Percentiles rank a stretch among this genome's conserved stretches.
phyloP scores from a whole-genome alignment of 176 grass and related monocot species.

The Musa itinerans region DNA sequence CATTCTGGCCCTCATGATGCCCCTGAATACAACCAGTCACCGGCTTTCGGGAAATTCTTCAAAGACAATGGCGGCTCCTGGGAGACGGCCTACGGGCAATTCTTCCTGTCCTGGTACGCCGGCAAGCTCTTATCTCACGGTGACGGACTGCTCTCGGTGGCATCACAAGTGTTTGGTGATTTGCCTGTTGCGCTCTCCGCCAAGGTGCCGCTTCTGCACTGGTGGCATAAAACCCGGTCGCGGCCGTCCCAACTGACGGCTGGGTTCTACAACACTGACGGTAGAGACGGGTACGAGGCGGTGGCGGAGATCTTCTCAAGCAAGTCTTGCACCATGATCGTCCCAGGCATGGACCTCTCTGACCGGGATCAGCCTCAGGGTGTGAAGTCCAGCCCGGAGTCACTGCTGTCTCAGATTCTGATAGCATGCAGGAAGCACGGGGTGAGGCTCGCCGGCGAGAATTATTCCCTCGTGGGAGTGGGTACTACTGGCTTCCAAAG shows the following conservation, averaged over 20 bases:
- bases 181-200: conserved; percentile 46
- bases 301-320: conserved; percentile 53
- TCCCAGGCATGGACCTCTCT: conserved; percentile 58
- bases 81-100: conserved; percentile 58
- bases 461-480: conserved; percentile 39
- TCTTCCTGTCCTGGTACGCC: conserved; percentile 94
- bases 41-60: conserved; percentile 46
- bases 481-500: conserved; percentile 20
- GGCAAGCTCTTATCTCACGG: conserved; percentile 52
- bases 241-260: conserved; percentile 58
- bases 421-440: conserved; percentile 41
- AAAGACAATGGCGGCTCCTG: conserved; percentile 50
- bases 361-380: conserved; percentile 41
- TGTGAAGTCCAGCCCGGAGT: conserved; percentile 41
- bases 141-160: conserved; percentile 46
- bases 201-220: conserved; percentile 67
- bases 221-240: conserved; percentile 53
- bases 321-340: conserved; percentile 42
- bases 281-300: conserved; percentile 50
- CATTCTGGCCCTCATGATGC: conserved; percentile 44
- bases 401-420: conserved; percentile 53
- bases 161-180: conserved; percentile 34
- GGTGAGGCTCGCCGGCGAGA: conserved; percentile 54
- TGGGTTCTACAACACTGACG: conserved; percentile 49
- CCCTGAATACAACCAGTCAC: conserved; percentile 43